Conservation (phyloP, 345 rosid species). For the Triadica sebifera region DNA sequence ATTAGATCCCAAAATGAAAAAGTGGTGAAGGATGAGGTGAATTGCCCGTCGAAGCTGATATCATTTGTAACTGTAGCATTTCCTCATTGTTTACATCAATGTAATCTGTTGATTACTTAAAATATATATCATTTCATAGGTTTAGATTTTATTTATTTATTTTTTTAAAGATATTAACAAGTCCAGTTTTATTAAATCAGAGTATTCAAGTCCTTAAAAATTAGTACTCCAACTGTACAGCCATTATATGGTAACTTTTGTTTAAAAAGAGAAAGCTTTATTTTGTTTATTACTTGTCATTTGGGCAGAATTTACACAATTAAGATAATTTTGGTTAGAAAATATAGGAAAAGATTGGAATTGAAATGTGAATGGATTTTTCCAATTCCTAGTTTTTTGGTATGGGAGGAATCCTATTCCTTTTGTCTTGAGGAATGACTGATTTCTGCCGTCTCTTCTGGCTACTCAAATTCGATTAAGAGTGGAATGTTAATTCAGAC, state of each 20-base stretch:
- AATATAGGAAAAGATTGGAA: no score
- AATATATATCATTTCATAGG: not conserved
- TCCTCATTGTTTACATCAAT: constrained; percentile 11
- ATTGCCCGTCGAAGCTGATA: not conserved
- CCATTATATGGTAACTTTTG: not conserved
- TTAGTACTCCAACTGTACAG: constrained; percentile 13
- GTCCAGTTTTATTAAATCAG: not conserved
- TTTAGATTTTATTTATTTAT: no score
- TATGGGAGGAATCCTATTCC: no score
- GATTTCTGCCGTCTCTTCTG: no score
- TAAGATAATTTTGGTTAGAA: no score
- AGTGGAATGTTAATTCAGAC: no score
- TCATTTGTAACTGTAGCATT: constrained; percentile 7
- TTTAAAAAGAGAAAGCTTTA: not conserved
- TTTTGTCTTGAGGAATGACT: no score
- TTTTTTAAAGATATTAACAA: no score
- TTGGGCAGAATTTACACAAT: not conserved
- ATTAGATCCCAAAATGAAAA: constrained; percentile 6
- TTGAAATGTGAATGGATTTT: no score
- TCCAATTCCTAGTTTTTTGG: no score
- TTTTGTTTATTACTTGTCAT: not conserved
- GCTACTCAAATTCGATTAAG: no score
- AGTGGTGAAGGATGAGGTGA: constrained; percentile 17
- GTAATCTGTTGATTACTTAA: constrained; percentile 15
- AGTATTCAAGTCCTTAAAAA: not conserved